Evolutionary conservation across 2,329 filamentous ascomycete species (phyloP).

Genomic region (Cytospora paraplurivora): DNA sequence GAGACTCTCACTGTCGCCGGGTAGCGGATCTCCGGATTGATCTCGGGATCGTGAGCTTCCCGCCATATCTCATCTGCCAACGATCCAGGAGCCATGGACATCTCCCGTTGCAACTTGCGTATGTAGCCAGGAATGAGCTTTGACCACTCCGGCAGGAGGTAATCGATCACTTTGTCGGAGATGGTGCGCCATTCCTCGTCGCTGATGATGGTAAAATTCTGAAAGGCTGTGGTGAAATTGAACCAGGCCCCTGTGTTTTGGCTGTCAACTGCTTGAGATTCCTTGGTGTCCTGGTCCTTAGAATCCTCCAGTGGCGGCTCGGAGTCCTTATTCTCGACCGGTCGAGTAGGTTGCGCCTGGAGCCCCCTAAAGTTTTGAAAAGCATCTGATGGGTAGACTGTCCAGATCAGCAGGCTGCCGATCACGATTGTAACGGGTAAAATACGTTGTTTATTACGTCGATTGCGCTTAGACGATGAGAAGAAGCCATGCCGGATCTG

Average conservation of each 20-base stretch:
- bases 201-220: slow-evolving; percentile 55
- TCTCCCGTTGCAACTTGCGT: slow-evolving; percentile 81
- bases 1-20: slow-evolving; percentile 83
- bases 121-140: slow-evolving; percentile 74
- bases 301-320: slow-evolving; percentile 3
- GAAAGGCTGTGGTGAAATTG: slow-evolving; percentile 50
- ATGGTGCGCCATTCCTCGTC: slow-evolving; percentile 58
- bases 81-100: slow-evolving; percentile 85
- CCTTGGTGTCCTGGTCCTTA: slow-evolving; percentile 30
- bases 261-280: slow-evolving; percentile 24
- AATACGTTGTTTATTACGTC: slow-evolving; percentile 27
- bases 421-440: slow-evolving; percentile 38
- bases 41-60: slow-evolving; percentile 79
- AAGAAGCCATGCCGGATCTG: slow-evolving; percentile 32
- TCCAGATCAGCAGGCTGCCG: slow-evolving; percentile 42
- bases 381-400: slow-evolving; percentile 44
- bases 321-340: slow-evolving; percentile 13
- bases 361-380: slow-evolving; percentile 29
- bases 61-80: slow-evolving; percentile 91
- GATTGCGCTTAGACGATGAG: slow-evolving; percentile 24
- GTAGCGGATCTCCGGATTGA: slow-evolving; percentile 86
- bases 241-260: slow-evolving; percentile 47
- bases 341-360: slow-evolving; percentile 20
- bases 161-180: slow-evolving; percentile 64
- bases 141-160: slow-evolving; percentile 82